Evolutionary conservation across 1,139 yeast species (phyloP), one percentile per base, ranked within the genome.

Genomic region (Scheffersomyces titani): DNA sequence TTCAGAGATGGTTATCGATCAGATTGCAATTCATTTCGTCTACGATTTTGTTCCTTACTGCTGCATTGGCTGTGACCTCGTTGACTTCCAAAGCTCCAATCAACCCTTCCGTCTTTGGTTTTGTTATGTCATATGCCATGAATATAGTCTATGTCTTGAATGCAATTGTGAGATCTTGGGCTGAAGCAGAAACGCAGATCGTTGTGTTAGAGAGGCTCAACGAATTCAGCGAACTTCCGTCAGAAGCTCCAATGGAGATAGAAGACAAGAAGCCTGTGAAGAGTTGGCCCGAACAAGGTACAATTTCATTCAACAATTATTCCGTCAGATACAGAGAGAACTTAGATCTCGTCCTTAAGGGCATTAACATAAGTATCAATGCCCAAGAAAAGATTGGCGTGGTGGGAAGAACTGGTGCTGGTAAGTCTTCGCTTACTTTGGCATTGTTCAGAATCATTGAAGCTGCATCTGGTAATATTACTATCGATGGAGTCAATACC

Each of bases 361-460:
- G 68, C 47, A 67, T 72, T 45, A 57, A 57, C n/a, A 54, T 71
- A 52, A 63, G 64, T 20, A 64, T 72, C 53, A 64, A 64, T 46
- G 61, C 72, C 1, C 61, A 65, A 4, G 74, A 72, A 55, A 72
- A 72, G 57, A 60, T 72, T 47, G 75, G 75, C 22, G 70, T 72
- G 52, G 75, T 72, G 45, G 75, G 75, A 3, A 62, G 75, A 55
- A 72, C 75, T 3, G 75, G 75, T 19, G 75, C 75, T 0, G 75
- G 75, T 24, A 72, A 72, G 58, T 70, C 74, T 6, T 68, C 75
- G 2, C 65, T 72, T 50, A 69, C 74, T 0, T 65, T 71, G 56
- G 74, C 75, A 0, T 63, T 72, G 22, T 72, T 72, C 65, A 64
- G 75, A 54, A 70, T 72, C 47, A 68, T 72, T 21, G 75, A 72